Conservation (phyloP, 2,329 filamentous ascomycete species). For the Aspergillus bombycis region DNA sequence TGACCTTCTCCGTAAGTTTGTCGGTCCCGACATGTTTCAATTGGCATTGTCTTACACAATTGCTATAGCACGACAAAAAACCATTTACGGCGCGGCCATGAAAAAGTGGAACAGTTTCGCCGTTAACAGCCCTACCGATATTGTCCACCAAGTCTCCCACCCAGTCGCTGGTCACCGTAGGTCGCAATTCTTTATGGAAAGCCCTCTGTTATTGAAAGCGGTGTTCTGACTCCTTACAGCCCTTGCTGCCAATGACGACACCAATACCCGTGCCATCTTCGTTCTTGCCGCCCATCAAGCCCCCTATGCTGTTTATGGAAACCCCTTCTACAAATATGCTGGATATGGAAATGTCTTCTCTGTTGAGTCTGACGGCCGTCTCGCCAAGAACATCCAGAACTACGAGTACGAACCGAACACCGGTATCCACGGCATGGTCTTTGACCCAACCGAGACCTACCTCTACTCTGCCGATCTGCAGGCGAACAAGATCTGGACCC, state of each 20-base stretch:
- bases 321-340: conserved; percentile 86
- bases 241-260: conserved; percentile 67
- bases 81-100: conserved; percentile 88
- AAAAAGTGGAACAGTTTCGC: conserved; percentile 89
- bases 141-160: conserved; percentile 74
- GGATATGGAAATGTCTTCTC: conserved; percentile 74
- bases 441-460: conserved; percentile 49
- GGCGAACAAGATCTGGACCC: conserved; percentile 70
- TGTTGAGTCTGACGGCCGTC: conserved; percentile 45
- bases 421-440: conserved; percentile 54
- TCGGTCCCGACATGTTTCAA: neutral
- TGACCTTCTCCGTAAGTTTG: conserved; percentile 77
- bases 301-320: conserved; percentile 83
- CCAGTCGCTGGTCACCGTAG: conserved; percentile 75
- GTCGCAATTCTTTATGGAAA: conserved; percentile 30
- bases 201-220: neutral
- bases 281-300: conserved; percentile 76
- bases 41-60: conserved; percentile 8
- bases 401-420: conserved; percentile 50
- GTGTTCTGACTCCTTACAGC: conserved; percentile 49
- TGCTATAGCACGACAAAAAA: conserved; percentile 70
- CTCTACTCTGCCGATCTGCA: conserved; percentile 54
- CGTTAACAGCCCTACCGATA: conserved; percentile 74
- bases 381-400: conserved; percentile 48
- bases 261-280: conserved; percentile 88